Percentiles rank a stretch among this genome's conserved stretches.
Evolutionary conservation across 352 stramenopile genomes (phyloP).

Genomic region (Thraustochytrium sp.): DNA sequence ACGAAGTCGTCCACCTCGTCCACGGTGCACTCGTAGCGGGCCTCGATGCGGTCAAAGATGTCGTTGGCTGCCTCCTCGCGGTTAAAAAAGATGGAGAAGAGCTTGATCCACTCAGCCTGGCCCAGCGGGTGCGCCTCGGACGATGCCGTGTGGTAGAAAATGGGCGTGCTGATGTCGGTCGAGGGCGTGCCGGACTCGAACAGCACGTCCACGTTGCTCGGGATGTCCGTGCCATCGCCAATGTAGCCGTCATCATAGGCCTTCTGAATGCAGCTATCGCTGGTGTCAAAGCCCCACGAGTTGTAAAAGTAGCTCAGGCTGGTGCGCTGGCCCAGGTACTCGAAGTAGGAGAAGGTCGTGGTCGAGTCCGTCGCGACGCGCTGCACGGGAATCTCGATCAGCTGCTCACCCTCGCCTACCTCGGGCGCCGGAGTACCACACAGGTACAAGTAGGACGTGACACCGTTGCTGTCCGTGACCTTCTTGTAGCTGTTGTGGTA

Average conservation of each 20-base stretch:
- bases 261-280: neutral
- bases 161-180: neutral
- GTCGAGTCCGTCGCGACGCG: conserved; percentile 34
- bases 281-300: neutral
- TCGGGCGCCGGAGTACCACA: conserved; percentile 49
- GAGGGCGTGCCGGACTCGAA: neutral
- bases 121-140: neutral
- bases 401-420: neutral
- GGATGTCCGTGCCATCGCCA: neutral
- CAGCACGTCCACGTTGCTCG: neutral
- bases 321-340: conserved; percentile 48
- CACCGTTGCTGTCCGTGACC: neutral
- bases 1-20: neutral
- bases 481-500: conserved; percentile 52
- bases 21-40: conserved; percentile 28
- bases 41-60: conserved; percentile 47
- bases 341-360: conserved; percentile 47
- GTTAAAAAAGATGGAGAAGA: conserved; percentile 52
- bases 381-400: conserved; percentile 47
- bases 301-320: conserved; percentile 43
- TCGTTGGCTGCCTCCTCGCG: conserved; percentile 46
- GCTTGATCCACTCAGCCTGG: conserved; percentile 48
- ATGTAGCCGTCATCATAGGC: neutral
- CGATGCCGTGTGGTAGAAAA: neutral
- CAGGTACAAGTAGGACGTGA: conserved; percentile 44